A percentile compares a stretch with the other conserved stretches of the same genome.
These are phyloP conservation scores for Dorcoceras hygrometricum DNA, from an alignment of 257 asterid species.

Conservation along the genomic window DNA sequence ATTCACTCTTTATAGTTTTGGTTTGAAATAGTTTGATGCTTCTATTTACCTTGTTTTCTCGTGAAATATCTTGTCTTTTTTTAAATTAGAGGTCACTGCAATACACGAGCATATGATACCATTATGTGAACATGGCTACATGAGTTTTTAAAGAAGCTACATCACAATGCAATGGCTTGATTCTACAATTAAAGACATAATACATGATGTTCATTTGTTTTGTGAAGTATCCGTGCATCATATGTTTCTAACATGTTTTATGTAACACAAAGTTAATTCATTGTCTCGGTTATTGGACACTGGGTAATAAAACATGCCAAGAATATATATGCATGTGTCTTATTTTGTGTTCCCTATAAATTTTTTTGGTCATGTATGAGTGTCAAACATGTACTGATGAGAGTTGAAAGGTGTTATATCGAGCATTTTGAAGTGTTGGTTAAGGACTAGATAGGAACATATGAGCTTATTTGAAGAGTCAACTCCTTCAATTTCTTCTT, in stretches of 20 bases:
- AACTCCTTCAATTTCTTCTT: not conserved
- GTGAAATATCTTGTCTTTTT: not conserved
- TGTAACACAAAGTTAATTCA: too few relatives aligned
- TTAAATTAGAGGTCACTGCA: not conserved
- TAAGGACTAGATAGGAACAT: not conserved
- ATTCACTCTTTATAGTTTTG: slow-evolving; percentile 12
- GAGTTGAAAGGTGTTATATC: not conserved
- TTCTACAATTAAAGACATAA: too few relatives aligned
- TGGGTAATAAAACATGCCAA: not conserved
- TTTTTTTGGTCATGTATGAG: not conserved
- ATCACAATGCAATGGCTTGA: not conserved
- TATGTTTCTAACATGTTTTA: too few relatives aligned
- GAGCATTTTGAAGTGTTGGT: not conserved
- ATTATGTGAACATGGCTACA: not conserved
- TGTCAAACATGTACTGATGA: not conserved
- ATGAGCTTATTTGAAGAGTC: slow-evolving; percentile 10
- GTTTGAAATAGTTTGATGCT: slow-evolving; percentile 13
- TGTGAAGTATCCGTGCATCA: too few relatives aligned
- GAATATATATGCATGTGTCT: not conserved
- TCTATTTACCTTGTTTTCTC: not conserved
- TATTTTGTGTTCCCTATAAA: too few relatives aligned
- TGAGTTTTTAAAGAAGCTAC: not conserved
- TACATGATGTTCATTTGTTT: too few relatives aligned
- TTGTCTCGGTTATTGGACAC: not conserved
- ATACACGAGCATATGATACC: not conserved